Evolutionary conservation across 208 protist genomes (phyloP), one percentile per base, ranked within the genome.

Genomic region (Tritrichomonas musculus): DNA sequence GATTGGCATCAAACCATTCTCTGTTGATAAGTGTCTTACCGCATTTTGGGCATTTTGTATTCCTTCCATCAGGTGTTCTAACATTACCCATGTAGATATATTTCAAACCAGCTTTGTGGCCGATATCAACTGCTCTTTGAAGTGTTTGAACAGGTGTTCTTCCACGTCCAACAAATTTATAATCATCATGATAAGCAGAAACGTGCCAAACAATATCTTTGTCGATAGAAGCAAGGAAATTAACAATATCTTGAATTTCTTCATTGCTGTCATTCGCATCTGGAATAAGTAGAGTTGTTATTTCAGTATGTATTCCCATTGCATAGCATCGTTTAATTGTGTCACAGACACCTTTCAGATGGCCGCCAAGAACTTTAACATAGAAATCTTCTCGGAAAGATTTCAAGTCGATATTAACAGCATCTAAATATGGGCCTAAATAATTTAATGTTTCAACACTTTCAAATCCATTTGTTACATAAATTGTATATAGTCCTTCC

Each of bases 181-280:
- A 88, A 20, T 88, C 77, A 88, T 88, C 77, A 49, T 88, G 77
- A 57, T 88, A 88, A 14, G 77, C 77, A 39, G 77, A 88, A 39
- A 88, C 5, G 27, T 88, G 77, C 77, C 77, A 88, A 27, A n/a
- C 27, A 57, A 88, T 88, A 39, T 88, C 27, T 88, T 88, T 88
- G n/a, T 47, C 77, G 17, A 88, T 30, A 57, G 27, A 30, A 27
- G 77, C 41, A 8, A 88, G 3, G 17, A 88, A 88, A 0, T 57
- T 22, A 39, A 47, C 77, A 60, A 9, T 20, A 9, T 53, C 44
- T 57, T 13, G n/a, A 39, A 88, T 25, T 88, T 88, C 77, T 39
- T 53, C 41, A 60, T 88, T 47, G 17, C 77, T 88, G 39, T 88
- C 77, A 49, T 88, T 88, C 17, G 33, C 47, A 11, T 57, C 22